phyloP scores from a whole-genome alignment of 352 stramenopile genomes.

The Stephanocyclus meneghinianus region DNA sequence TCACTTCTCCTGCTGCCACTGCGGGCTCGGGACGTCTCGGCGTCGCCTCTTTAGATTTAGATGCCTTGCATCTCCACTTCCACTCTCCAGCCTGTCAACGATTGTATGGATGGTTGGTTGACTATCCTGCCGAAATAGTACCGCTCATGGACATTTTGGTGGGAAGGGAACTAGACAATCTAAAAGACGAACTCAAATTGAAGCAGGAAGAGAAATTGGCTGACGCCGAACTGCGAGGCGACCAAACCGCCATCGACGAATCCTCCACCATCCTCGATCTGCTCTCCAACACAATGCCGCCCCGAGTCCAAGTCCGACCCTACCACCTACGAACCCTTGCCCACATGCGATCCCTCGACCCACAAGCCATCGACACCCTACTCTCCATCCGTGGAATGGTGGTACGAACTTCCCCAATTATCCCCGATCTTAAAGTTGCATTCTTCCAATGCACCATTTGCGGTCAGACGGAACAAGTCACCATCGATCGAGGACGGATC shows the following conservation, averaged over 20 bases:
- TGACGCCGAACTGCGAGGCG: constrained; percentile 63
- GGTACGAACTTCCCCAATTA: constrained; percentile 92
- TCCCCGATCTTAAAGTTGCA: constrained; percentile 97
- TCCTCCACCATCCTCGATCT: constrained; percentile 33
- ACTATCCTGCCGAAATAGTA: constrained; percentile 93
- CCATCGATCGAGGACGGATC: constrained; percentile 93
- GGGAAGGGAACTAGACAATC: constrained; percentile 84
- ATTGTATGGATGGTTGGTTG: constrained; percentile 95
- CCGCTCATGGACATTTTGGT: constrained; percentile 95
- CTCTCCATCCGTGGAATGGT: constrained; percentile 98
- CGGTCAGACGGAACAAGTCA: constrained; percentile 87
- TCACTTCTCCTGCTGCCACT: constrained; percentile 28
- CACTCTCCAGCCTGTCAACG: constrained; percentile 80
- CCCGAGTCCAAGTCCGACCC: constrained; percentile 91
- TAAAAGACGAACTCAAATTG: constrained; percentile 43
- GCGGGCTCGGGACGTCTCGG: constrained; percentile 25
- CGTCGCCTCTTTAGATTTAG: constrained; percentile 67
- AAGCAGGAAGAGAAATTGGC: constrained; percentile 29
- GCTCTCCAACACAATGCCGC: constrained; percentile 25
- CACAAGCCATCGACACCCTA: constrained; percentile 95
- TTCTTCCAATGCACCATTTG: constrained; percentile 96
- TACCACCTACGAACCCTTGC: constrained; percentile 93
- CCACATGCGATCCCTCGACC: constrained; percentile 94
- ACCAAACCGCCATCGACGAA: constrained; percentile 53
- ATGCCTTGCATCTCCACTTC: constrained; percentile 79